Base-by-base conservation (phyloP, 2,329 filamentous ascomycete species). In the Didymella arachidicola region DNA sequence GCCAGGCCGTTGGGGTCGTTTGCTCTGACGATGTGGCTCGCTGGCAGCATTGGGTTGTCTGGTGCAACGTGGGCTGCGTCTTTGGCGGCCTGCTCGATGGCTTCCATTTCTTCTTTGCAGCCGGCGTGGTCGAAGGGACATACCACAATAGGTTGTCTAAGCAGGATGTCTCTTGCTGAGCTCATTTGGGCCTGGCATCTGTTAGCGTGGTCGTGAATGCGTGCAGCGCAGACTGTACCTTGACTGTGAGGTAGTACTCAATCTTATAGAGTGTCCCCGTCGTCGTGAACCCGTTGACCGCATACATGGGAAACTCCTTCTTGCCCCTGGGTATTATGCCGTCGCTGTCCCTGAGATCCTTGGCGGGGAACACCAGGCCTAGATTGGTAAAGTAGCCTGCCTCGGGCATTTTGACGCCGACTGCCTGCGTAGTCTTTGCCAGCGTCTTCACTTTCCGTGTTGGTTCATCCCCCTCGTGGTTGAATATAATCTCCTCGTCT, bases 41-140 rank as follows among this genome's bases (percentile, higher is more conserved):
- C 89, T 0, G 95, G 93, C n/a, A 97, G 79, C 89, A 96, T 93
- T 0, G 93, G 95, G 69, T 95, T 95, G 61, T 96, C 92, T 0
- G 90, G 90, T 67, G 94, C 92, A 60, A 98, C 89, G 61, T 91
- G 87, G 16, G 91, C 90, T 2, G 95, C 94, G 68, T 98, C 94
- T 77, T 93, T 94, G 42, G 95, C 95, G 0, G 95, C 91, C 78
- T 97, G 92, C 74, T 97, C 93, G 63, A 99, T 98, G 36, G 93
- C 93, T 70, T 97, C 93, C 92, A 99, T 97, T 79, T 98, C 95
- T 74, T 97, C 93, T 77, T 96, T 97, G 80, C 95, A 99, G 16
- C 90, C 91, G 66, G 96, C 92, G 72, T 97, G 92, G 72, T 99
- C 95, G 62, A 97, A 87, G 0, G 95, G 94, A 71, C 94, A 98